phyloP scores from a whole-genome alignment of 2,329 filamentous ascomycete species.

The Dactylellina parvicollis region DNA sequence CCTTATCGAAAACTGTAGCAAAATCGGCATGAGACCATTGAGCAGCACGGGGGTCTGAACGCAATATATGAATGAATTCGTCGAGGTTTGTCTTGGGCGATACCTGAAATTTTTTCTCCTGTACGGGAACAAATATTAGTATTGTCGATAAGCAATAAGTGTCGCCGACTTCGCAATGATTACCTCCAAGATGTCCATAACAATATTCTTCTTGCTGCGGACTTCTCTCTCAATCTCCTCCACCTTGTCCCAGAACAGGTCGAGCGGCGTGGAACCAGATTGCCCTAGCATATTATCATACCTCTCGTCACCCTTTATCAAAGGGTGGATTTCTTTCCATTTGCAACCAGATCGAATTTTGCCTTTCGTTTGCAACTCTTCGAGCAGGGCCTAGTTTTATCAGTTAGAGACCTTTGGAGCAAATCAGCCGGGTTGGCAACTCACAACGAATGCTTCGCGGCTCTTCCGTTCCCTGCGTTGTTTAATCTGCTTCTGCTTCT shows the following conservation, averaged over 20 bases:
- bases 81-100: constrained; percentile 85
- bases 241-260: constrained; percentile 94
- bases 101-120: constrained; percentile 93
- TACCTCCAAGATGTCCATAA: constrained; percentile 88
- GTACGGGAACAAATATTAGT: constrained; percentile 37
- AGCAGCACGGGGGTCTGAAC: constrained; percentile 86
- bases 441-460: constrained; percentile 77
- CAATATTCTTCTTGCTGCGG: constrained; percentile 80
- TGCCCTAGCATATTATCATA: constrained; percentile 86
- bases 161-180: constrained; percentile 62
- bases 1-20: constrained; percentile 81
- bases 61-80: constrained; percentile 84
- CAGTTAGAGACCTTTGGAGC: constrained; percentile 4
- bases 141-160: neutral
- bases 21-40: constrained; percentile 83
- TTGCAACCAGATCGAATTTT: constrained; percentile 90
- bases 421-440: constrained; percentile 3
- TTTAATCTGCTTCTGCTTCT: constrained; percentile 84
- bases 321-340: constrained; percentile 81
- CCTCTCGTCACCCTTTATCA: constrained; percentile 81
- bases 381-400: constrained; percentile 68
- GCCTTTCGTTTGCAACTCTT: constrained; percentile 76
- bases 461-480: constrained; percentile 84
- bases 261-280: constrained; percentile 82
- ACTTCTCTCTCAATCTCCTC: constrained; percentile 93